Conservation (phyloP, 257 asterid species). For the Dorcoceras hygrometricum region DNA sequence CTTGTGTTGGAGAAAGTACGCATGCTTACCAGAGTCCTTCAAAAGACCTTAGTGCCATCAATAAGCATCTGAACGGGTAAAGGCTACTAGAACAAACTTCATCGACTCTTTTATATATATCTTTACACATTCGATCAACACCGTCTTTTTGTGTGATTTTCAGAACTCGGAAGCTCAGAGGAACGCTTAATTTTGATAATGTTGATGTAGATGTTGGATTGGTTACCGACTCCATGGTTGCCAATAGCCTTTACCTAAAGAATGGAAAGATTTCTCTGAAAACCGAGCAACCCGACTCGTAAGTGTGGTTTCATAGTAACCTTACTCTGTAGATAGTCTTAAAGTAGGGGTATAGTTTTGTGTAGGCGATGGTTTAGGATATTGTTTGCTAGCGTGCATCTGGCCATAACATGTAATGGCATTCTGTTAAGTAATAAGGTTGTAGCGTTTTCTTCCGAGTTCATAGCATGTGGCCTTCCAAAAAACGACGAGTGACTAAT, state of each 20-base stretch:
- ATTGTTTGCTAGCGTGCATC: slow-evolving; percentile 36
- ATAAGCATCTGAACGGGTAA: slow-evolving; percentile 85
- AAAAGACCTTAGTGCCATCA: slow-evolving; percentile 83
- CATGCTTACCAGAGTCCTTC: slow-evolving; percentile 99
- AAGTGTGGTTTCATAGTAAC: slow-evolving; percentile 21
- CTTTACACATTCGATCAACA: background rate
- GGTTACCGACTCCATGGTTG: slow-evolving; percentile 85
- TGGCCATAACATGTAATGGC: background rate
- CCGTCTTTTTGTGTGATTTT: slow-evolving; percentile 3
- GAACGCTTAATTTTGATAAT: slow-evolving; percentile 69
- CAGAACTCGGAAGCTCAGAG: slow-evolving; percentile 76
- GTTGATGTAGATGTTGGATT: slow-evolving; percentile 50
- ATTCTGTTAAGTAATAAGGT: background rate
- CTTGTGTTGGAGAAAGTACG: slow-evolving; percentile 98
- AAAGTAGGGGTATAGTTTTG: background rate
- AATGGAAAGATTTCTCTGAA: slow-evolving; percentile 57
- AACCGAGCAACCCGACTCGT: slow-evolving; percentile 68
- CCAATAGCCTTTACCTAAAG: slow-evolving; percentile 62
- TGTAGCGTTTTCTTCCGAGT: background rate
- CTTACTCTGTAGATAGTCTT: slow-evolving; percentile 40
- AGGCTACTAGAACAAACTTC: background rate
- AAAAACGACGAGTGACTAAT: too few species aligned
- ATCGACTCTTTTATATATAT: background rate
- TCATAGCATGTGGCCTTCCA: too few species aligned
- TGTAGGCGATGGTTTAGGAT: slow-evolving; percentile 37